Conservation (phyloP, 169 alveolate genomes). For the Plasmodium sp. region DNA sequence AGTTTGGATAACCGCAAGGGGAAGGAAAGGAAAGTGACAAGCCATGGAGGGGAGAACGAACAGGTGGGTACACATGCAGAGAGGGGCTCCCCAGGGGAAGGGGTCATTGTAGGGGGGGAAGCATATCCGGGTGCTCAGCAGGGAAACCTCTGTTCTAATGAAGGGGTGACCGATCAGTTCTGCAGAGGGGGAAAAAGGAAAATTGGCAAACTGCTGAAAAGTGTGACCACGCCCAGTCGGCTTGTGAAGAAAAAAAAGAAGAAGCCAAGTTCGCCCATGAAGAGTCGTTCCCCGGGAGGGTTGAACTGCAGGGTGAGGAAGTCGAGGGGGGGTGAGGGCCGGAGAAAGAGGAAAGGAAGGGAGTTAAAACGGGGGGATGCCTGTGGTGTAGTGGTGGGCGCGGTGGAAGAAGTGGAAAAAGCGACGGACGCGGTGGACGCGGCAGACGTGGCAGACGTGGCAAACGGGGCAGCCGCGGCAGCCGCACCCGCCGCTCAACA, state of each 20-base stretch:
- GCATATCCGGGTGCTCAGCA: not conserved
- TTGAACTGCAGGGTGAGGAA: not conserved
- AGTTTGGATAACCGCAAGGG: constrained; percentile 14
- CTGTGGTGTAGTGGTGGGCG: not conserved
- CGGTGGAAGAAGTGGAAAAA: not conserved
- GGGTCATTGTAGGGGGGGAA: not conserved
- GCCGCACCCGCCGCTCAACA: not conserved
- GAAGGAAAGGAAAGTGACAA: not conserved
- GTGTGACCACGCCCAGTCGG: not conserved
- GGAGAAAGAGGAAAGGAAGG: not conserved
- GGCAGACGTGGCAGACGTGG: not conserved
- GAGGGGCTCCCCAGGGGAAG: not conserved
- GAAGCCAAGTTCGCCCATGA: not conserved
- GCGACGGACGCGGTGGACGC: not conserved
- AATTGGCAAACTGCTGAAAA: not conserved
- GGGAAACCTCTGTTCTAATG: not conserved
- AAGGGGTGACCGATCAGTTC: not conserved
- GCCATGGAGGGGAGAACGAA: not conserved
- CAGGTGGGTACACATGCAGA: not conserved
- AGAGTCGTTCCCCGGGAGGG: not conserved
- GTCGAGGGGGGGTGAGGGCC: not conserved
- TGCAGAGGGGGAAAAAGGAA: not conserved
- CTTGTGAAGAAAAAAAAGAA: not conserved
- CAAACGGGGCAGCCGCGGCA: not conserved
- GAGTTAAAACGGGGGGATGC: not conserved